These are phyloP conservation scores for Capsicum pubescens DNA, from an alignment of 257 asterid genomes.

Conservation along the genomic window DNA sequence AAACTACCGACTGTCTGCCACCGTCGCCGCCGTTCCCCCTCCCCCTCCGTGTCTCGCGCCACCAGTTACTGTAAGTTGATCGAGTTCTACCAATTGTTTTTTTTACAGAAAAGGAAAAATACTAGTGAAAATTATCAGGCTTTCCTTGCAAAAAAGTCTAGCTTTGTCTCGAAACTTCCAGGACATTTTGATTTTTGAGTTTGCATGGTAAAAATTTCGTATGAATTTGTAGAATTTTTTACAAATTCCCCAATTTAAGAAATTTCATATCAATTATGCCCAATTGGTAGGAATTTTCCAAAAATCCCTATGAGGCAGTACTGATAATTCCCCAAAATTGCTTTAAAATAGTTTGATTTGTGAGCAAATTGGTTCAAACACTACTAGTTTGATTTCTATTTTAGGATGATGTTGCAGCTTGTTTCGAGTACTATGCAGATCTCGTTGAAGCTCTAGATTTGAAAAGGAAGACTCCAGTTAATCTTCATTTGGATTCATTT, in stretches of 20 bases:
- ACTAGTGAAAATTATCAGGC: not conserved
- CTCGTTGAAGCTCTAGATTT: constrained; percentile 91
- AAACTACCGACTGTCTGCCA: not conserved
- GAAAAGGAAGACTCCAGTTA: constrained; percentile 64
- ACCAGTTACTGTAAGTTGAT: not conserved
- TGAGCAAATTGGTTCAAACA: too few relatives aligned
- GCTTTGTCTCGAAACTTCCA: not conserved
- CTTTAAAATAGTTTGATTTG: too few relatives aligned
- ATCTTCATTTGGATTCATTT: constrained; percentile 82
- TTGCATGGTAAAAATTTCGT: not conserved
- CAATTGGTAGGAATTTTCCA: too few relatives aligned
- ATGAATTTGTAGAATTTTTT: not conserved
- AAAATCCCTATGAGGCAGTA: too few relatives aligned
- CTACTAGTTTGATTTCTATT: not conserved
- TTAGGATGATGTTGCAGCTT: constrained; percentile 95
- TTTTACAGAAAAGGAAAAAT: not conserved
- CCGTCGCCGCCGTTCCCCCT: not conserved
- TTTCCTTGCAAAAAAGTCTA: not conserved
- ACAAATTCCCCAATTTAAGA: too few relatives aligned
- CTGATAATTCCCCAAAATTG: too few relatives aligned
- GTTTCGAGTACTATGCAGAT: constrained; percentile 87
- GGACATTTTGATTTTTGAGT: constrained; percentile 2
- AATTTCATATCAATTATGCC: too few relatives aligned
- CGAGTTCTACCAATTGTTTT: not conserved
- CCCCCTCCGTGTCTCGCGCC: not conserved